Evolutionary conservation across 345 rosid genomes (phyloP).

Genomic region (Clausena lansium): DNA sequence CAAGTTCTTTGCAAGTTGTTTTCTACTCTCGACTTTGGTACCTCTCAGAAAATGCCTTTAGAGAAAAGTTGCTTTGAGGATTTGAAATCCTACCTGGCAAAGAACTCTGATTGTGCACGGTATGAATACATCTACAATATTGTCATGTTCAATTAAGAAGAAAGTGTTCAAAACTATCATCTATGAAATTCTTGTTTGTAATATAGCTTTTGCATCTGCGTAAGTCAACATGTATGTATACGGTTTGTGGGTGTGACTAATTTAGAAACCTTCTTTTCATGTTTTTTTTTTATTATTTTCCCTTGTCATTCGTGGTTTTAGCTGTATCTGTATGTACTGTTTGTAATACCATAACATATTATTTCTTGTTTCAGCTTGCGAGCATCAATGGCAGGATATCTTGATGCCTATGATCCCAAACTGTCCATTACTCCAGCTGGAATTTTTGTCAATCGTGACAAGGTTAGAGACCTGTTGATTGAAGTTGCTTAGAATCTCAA

Average conservation of each 20-base stretch:
- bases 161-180: background rate
- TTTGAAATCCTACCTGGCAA: conserved; percentile 69
- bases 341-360: too few relatives aligned
- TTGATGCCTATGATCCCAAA: conserved; percentile 81
- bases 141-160: background rate
- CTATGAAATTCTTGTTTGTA: background rate
- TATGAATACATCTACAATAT: conserved; percentile 23
- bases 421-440: conserved; percentile 73
- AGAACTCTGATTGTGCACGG: conserved; percentile 89
- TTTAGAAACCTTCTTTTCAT: background rate
- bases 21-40: conserved; percentile 36
- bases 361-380: conserved; percentile 56
- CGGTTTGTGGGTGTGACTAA: background rate
- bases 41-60: conserved; percentile 41
- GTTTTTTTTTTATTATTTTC: too few relatives aligned
- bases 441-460: conserved; percentile 79
- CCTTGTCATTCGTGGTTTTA: background rate
- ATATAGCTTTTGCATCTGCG: background rate
- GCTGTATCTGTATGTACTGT: background rate
- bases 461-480: conserved; percentile 42
- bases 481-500: background rate
- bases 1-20: conserved; percentile 70
- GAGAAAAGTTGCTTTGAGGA: conserved; percentile 75
- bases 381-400: conserved; percentile 93
- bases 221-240: background rate